Evolutionary conservation across 371 early-diverging fungal species (phyloP), one percentile per base, ranked within the genome.

Genomic region (Mortierella polycephala): DNA sequence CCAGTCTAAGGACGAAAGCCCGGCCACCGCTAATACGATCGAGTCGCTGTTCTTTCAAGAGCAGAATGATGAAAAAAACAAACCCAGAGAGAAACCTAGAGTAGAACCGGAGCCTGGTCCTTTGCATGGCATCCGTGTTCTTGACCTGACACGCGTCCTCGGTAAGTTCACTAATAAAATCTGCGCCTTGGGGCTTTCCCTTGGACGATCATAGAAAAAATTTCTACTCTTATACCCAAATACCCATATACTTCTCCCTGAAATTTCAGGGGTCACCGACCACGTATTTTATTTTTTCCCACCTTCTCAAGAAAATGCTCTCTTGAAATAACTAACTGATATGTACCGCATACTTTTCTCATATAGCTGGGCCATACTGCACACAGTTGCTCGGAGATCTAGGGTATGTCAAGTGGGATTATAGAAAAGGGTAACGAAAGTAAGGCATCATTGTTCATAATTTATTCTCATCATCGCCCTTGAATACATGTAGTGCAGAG

Each of bases 381-480:
- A 90, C 95, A 13, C 94, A 94, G 94, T 85, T 95, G 57, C 71
- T 96, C 20, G 96, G 96, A 11, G 96, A 96, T 68, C 83, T 95
- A 37, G 96, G 96, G 91, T 91, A 86, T 82, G 74, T 7, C 8
- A 23, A 55, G 20, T 1, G 7, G 7, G 16, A 0, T 13, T 14
- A 7, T 13, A 30, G 20, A 23, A 23, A 14, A 37, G 30, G 60
- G 16, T 13, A 45, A 49, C 6, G 49, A 47, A 8, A 20, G 14
- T 16, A 14, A 23, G 30, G 12, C 8, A 44, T 51, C 18, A 18
- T 0, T n/a, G 45, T 18, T 16, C 8, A 8, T 30, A 5, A 11
- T 7, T n/a, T 41, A 20, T 0, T 18, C 18, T 41, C 23, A 9
- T 60, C 18, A 23, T 45, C 30, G 30, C 30, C 30, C 20, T 23